phyloP scores from a whole-genome alignment of 345 rosid species.

The Isatis tinctoria region DNA sequence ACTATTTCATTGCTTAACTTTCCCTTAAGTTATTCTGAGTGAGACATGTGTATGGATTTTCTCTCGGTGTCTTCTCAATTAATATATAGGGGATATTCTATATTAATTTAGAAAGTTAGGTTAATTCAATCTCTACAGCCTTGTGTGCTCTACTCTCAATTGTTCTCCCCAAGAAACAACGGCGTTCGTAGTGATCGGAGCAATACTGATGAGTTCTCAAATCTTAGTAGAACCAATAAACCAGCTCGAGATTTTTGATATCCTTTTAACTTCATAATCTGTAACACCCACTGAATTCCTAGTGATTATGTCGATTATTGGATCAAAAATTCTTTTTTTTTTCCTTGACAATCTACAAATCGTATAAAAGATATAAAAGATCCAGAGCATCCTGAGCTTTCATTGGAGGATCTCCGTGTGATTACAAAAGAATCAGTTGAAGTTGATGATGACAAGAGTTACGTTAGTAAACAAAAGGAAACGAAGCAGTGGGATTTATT shows the following conservation, averaged over 20 bases:
- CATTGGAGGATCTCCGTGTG: conserved; percentile 78
- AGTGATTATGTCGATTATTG: neutral
- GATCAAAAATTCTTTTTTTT: neutral
- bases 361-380: conserved; percentile 87
- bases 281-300: neutral
- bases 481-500: neutral
- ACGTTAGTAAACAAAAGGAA: conserved; percentile 43
- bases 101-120: too few relatives aligned
- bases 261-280: conserved; percentile 35
- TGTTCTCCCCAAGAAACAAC: conserved; percentile 57
- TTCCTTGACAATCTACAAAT: conserved; percentile 52
- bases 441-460: conserved; percentile 51
- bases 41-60: too few relatives aligned
- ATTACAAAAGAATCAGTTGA: conserved; percentile 79
- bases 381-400: conserved; percentile 70
- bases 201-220: conserved; percentile 49
- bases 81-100: too few relatives aligned
- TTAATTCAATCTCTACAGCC: too few relatives aligned
- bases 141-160: too few relatives aligned
- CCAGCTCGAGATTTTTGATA: conserved; percentile 73
- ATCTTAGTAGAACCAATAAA: conserved; percentile 65
- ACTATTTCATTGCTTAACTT: too few relatives aligned
- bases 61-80: too few relatives aligned
- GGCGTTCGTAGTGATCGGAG: conserved; percentile 39
- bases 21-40: too few relatives aligned